Evolutionary conservation across 306 rosid species (phyloP), one percentile per base, ranked within the genome.

Genomic region (Cotoneaster glaucophyllus): DNA sequence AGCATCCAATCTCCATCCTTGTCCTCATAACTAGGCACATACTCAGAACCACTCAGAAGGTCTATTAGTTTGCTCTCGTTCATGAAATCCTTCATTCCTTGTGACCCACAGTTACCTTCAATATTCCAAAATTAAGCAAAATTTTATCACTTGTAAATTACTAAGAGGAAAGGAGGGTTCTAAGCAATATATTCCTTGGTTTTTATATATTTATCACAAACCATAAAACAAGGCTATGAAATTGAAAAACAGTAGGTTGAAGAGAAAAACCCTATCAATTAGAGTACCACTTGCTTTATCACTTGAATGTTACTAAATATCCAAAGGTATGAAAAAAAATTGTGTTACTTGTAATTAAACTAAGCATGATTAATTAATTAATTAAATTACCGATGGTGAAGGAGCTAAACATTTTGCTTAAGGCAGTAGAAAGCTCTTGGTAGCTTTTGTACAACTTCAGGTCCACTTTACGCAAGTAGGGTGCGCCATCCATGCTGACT

Each of bases 1-100:
- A 93, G 97, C 98, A 93, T 91, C 98, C 98, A 93, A 56, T 93
- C 98, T 5, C 93, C 96, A 67, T 93, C 98, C 53, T 86, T 93
- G 85, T 93, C 97, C 80, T 93, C 86, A 29, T 91, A 93, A 3
- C 90, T 88, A 1, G 96, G 90, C 6, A 91, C 92, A 52, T 89
- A 93, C 21, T 93, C 96, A 43, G 96, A 91, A 11, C 89, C 91
- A 69, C 85, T 91, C 81, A 93, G 78, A 54, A 93, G 88, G 68
- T 88, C 98, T 6, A 86, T 81, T 74, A 86, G 77, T 80, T 90
- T 93, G 82, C 86, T 87, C 84, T 93, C 96, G 69, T 86, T 93
- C 93, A 90, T 85, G 72, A 93, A 93, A 74, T 93, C 94, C 71
- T 90, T 90, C 79, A 81, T 89, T 25, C 88, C 93, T 61, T 93